Percentiles rank a stretch among this genome's conserved stretches.
These are phyloP conservation scores for Spathaspora girioi DNA, from an alignment of 805 yeast species.

Conservation along the genomic window DNA sequence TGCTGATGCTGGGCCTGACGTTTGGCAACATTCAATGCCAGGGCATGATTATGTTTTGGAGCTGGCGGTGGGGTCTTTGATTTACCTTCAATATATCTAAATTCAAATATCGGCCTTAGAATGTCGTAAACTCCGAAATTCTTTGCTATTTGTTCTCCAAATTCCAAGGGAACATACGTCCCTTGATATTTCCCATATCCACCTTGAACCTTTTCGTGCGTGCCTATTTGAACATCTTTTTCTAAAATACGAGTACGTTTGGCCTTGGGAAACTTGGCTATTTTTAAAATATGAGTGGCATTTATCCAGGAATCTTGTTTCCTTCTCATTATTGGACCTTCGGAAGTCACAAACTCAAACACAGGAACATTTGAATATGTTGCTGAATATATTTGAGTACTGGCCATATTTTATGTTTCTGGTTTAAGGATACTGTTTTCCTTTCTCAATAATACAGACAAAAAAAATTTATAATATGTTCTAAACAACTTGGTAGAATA, in stretches of 20 bases:
- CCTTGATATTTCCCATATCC: constrained; percentile 69
- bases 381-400: constrained; percentile 57
- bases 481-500: too few species aligned
- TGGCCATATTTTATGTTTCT: constrained; percentile 10
- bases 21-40: constrained; percentile 39
- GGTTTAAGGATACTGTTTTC: too few species aligned
- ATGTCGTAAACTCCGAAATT: constrained; percentile 45
- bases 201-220: constrained; percentile 68
- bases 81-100: constrained; percentile 41
- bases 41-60: constrained; percentile 44
- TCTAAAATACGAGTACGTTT: constrained; percentile 62
- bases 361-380: constrained; percentile 75
- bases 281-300: constrained; percentile 68
- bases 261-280: constrained; percentile 66
- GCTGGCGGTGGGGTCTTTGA: constrained; percentile 46
- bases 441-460: background rate
- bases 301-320: constrained; percentile 62
- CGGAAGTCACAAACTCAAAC: constrained; percentile 61
- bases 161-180: constrained; percentile 41
- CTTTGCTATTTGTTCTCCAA: constrained; percentile 38
- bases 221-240: constrained; percentile 59
- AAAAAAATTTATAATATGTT: too few species aligned
- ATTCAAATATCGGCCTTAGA: constrained; percentile 65
- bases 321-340: constrained; percentile 70
- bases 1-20: constrained; percentile 17